These are phyloP conservation scores for Trametes sp. DNA, from an alignment of 1,284 basidiomycete genomes.

Conservation along the genomic window DNA sequence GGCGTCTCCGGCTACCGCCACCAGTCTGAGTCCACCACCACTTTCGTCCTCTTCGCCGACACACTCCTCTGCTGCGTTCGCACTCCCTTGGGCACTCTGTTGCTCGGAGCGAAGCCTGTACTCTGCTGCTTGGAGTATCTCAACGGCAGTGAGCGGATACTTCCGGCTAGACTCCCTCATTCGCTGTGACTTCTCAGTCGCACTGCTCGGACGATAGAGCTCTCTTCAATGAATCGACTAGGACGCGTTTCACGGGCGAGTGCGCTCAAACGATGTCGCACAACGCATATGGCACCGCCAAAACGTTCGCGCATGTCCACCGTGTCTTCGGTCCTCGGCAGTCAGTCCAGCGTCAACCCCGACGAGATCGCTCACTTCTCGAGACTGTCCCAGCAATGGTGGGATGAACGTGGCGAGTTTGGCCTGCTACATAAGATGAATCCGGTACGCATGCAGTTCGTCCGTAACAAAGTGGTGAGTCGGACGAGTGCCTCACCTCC, in stretches of 20 bases:
- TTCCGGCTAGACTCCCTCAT: no score
- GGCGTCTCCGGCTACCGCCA: no score
- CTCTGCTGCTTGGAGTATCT: no score
- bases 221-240: background rate
- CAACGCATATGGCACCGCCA: background rate
- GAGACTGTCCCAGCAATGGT: slow-evolving; percentile 92
- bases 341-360: slow-evolving; percentile 64
- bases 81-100: no score
- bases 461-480: slow-evolving; percentile 76
- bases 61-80: no score
- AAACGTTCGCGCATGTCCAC: background rate
- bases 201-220: no score
- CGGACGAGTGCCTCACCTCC: no score
- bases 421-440: slow-evolving; percentile 95
- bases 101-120: no score
- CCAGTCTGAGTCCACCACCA: no score
- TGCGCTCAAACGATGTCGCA: background rate
- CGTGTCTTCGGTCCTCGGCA: background rate
- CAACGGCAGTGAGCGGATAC: no score
- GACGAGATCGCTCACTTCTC: slow-evolving; percentile 95
- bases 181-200: no score
- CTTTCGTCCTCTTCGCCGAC: no score
- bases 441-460: slow-evolving; percentile 85
- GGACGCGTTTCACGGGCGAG: background rate
- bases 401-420: slow-evolving; percentile 96